Base-by-base conservation (phyloP, 2,329 filamentous ascomycete species). In the Amphichorda felina region DNA sequence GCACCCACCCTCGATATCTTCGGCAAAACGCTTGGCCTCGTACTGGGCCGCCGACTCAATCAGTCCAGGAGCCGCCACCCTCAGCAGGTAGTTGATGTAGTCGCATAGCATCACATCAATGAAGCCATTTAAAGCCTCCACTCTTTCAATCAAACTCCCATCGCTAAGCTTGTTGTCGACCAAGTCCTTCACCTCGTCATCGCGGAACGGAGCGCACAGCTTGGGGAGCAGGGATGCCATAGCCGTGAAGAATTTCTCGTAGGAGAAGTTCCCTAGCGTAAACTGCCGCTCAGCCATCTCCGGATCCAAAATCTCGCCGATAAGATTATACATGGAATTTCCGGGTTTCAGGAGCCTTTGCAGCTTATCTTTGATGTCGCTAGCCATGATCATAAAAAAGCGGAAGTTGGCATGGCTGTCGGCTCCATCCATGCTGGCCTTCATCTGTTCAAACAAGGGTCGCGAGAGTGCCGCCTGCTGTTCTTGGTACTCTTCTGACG, bases 41-140 rank as follows among this genome's bases (percentile, higher is more conserved):
- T 89, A 89, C 13, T 75, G 68, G 2, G 76, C 62, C 2, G 82
- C 76, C 43, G 83, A 78, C 42, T 79, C 72, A 36, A 86, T 74
- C 35, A 91, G 67, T 5, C 74, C 73, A 1, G 82, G 81, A 2
- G 80, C 80, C 1, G 78, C 77, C 19, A 80, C 71, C 53, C 78
- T 75, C 34, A 91, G 63, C 46, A 88, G 67, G 50, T 85, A 89
- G 51, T 91, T 91, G 40, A 82, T 79, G 49, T 88, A 87, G 48
- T 91, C 84, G 39, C 85, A 75, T 17, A 82, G 73, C 60, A 89
- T 79, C 25, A 81, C 62, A 47, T 91, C 81, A 38, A 88, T 82
- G 45, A 85, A 81, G 21, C 76, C 72, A 36, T 86, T 72, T 2
- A 91, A 64, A 11, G 79, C 78, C 57, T 86, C 79, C 1, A 89